Evolutionary conservation across 257 asterid genomes (phyloP), one percentile per base, ranked within the genome.

Genomic region (Nicotiana sylvestris): DNA sequence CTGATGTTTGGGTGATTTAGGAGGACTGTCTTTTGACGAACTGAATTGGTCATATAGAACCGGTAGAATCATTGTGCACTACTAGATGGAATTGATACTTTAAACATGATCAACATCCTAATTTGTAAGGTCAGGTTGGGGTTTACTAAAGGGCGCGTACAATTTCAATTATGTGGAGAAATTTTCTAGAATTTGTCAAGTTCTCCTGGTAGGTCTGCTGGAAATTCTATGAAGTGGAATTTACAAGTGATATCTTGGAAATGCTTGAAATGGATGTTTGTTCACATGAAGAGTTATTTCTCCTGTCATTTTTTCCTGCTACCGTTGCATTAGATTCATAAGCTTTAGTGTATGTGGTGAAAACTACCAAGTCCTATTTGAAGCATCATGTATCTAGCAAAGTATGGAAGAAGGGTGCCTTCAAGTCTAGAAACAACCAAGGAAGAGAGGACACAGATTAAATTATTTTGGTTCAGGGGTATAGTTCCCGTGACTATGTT

Each of bases 131-230:
- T 74, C 60, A 61, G 43, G 25, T 16, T 51, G 62, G 64, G 80
- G 17, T 70, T 70, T 13, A 49, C 80, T 74, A 51, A 21, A 74
- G 64, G 64, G 62, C 46, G 46, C 46, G 46, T 74, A 25, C 11
- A 74, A 6, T 27, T 43, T 25, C 80, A 74, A 46, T 69, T 69
- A n/a, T 72, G 78, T 72, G 10, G 21, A 58, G 37, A 33, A 46
- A 25, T n/a, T 46, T 72, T 43, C 78, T 72, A 46, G 78, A 72
- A 72, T 72, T 72, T 72, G 39, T 72, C 61, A 72, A 72, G 37
- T 72, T 46, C 78, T 72, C 61, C 21, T 35, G 21, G 61, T 25
- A 74, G 80, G 80, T 74, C 16, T 33, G 16, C 43, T 51, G 46
- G 39, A 72, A 21, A 72, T 25, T 72, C 49, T 46, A 55, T 3